A percentile compares a stretch with the other conserved stretches of the same genome.
These are phyloP conservation scores for Rhodotorula kratochvilovae DNA, from an alignment of 768 basidiomycete species.

Conservation along the genomic window DNA sequence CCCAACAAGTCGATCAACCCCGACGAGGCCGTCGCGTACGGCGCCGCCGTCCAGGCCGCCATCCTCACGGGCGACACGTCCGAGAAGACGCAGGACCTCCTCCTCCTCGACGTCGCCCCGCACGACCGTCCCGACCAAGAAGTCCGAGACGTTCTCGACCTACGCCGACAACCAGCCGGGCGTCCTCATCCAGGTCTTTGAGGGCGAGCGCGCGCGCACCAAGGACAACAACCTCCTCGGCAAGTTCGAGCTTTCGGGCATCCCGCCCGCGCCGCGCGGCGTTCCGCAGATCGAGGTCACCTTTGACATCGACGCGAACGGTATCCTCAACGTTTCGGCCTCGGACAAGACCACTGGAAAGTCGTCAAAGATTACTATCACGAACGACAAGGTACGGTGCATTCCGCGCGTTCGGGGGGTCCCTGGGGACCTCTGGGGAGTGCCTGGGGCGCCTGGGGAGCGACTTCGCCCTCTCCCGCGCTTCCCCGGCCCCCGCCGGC, in stretches of 20 bases:
- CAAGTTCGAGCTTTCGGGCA: constrained; percentile 95
- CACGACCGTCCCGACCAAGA: constrained; percentile 97
- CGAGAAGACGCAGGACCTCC: constrained; percentile 92
- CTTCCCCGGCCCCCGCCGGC: too few relatives aligned
- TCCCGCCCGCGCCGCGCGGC: constrained; percentile 94
- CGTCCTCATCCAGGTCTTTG: constrained; percentile 89
- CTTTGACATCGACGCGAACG: constrained; percentile 96
- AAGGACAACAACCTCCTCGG: constrained; percentile 99
- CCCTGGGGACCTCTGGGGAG: too few relatives aligned
- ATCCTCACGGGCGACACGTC: constrained; percentile 97
- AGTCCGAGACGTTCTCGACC: constrained; percentile 87
- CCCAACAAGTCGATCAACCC: constrained; percentile 99
- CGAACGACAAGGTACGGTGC: constrained; percentile 65
- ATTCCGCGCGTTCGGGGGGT: too few relatives aligned
- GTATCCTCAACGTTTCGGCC: constrained; percentile 81
- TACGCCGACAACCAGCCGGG: constrained; percentile 98
- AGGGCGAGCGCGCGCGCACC: constrained; percentile 95
- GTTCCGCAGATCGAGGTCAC: constrained; percentile 97
- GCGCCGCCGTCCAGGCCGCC: constrained; percentile 97
- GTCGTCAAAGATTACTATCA: constrained; percentile 73
- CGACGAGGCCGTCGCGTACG: constrained; percentile 96
- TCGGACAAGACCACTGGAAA: constrained; percentile 96
- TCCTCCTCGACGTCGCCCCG: constrained; percentile 89
- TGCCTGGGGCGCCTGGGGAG: too few relatives aligned
- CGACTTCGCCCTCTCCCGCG: too few relatives aligned